phyloP scores from a whole-genome alignment of 352 stramenopile species.

The Globisporangium barbulae region DNA sequence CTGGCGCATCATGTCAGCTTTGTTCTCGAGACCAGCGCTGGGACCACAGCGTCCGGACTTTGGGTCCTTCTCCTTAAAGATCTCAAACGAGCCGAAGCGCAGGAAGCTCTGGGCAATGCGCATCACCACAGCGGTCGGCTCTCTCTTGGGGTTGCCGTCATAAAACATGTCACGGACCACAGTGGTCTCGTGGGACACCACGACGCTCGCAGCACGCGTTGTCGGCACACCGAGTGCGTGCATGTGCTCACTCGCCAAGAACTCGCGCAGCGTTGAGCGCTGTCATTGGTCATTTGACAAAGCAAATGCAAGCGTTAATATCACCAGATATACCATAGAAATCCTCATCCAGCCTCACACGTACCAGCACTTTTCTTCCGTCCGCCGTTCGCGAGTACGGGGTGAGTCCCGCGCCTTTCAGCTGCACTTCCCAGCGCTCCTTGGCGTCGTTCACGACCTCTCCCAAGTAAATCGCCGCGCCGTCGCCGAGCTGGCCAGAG shows the following conservation, averaged over 20 bases:
- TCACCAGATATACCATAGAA: conserved; percentile 2
- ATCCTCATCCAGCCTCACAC: neutral
- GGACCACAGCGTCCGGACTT: conserved; percentile 62
- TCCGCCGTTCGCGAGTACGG: conserved; percentile 94
- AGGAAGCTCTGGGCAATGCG: conserved; percentile 93
- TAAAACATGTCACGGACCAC: conserved; percentile 89
- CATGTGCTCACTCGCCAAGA: conserved; percentile 96
- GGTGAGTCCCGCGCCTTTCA: conserved; percentile 95
- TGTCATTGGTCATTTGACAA: conserved; percentile 23
- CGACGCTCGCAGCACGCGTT: conserved; percentile 86
- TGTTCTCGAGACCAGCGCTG: conserved; percentile 61
- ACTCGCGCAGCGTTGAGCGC: conserved; percentile 95
- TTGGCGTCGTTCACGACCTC: conserved; percentile 56
- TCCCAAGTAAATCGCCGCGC: conserved; percentile 86
- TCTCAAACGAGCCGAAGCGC: conserved; percentile 95
- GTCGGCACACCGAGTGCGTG: conserved; percentile 92
- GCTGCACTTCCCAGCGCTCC: conserved; percentile 92
- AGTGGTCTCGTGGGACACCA: conserved; percentile 63
- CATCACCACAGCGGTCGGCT: conserved; percentile 82
- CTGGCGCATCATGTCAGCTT: conserved; percentile 60
- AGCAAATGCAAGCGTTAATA: neutral
- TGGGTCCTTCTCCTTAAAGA: conserved; percentile 87
- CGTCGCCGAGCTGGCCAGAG: conserved; percentile 90
- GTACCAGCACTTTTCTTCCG: conserved; percentile 85
- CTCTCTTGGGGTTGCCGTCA: conserved; percentile 56